Percentiles rank a stretch among this genome's conserved stretches.
These are phyloP conservation scores for Aspergillus ellipticus DNA, from an alignment of 495 filamentous ascomycete species.

Conservation along the genomic window DNA sequence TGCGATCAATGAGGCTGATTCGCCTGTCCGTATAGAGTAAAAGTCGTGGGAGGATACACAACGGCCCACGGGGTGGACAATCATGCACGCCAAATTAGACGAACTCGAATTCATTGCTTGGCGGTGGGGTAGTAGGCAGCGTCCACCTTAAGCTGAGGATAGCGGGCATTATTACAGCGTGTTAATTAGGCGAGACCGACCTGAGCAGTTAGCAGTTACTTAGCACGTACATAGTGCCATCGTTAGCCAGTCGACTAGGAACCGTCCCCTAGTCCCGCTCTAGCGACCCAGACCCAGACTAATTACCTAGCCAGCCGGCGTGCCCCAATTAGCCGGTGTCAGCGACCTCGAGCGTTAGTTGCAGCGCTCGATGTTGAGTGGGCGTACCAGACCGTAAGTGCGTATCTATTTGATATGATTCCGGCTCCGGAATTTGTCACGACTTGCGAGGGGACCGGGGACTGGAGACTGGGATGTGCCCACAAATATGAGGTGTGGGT, in stretches of 20 bases:
- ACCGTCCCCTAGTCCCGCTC: background rate
- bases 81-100: constrained; percentile 2
- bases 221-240: background rate
- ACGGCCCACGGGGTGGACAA: background rate
- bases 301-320: background rate
- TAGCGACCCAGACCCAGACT: too few relatives aligned
- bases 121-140: background rate
- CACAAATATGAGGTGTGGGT: background rate
- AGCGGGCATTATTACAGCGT: background rate
- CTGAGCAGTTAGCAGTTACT: too few relatives aligned
- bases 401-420: background rate
- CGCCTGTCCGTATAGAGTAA: background rate
- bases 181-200: background rate
- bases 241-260: background rate
- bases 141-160: background rate
- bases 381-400: background rate
- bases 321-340: background rate
- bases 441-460: too few relatives aligned
- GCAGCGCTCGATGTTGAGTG: background rate
- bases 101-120: constrained; percentile 1
- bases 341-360: background rate
- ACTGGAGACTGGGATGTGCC: background rate
- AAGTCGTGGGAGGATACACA: background rate
- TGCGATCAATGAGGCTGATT: background rate
- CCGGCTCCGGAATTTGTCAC: background rate